phyloP scores from a whole-genome alignment of 805 yeast species.

The Diddensiella caesifluorescens region DNA sequence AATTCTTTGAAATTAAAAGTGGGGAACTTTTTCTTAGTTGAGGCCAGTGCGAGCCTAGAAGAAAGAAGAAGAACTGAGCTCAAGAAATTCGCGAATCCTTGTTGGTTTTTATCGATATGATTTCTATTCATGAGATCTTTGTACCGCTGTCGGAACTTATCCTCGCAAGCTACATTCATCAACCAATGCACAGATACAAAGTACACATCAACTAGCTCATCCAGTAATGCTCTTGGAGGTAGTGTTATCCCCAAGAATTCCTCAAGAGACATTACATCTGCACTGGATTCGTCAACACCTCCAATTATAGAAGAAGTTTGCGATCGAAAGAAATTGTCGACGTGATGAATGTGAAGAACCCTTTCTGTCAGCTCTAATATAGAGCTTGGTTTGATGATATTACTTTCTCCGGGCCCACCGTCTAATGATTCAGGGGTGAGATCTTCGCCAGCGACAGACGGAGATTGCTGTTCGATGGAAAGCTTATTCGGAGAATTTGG shows the following conservation, averaged over 20 bases:
- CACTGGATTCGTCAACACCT: slow-evolving; percentile 7
- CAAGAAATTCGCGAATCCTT: slow-evolving; percentile 7
- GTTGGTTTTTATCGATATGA: slow-evolving; percentile 6
- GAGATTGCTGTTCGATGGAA: slow-evolving; percentile 5
- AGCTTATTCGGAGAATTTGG: no score
- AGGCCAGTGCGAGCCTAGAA: slow-evolving; percentile 5
- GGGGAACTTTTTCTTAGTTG: slow-evolving; percentile 2
- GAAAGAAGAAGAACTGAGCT: slow-evolving; percentile 8
- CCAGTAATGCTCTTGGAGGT: slow-evolving; percentile 9
- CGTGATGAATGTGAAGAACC: slow-evolving; percentile 10
- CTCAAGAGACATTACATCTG: slow-evolving; percentile 5
- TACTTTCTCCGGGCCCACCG: slow-evolving; percentile 6
- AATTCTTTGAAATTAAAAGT: slow-evolving; percentile 2
- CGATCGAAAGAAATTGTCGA: slow-evolving; percentile 7
- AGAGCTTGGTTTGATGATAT: slow-evolving; percentile 10
- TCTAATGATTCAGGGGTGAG: slow-evolving; percentile 10
- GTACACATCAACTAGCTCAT: slow-evolving; percentile 11
- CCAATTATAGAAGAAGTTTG: slow-evolving; percentile 11
- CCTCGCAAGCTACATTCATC: slow-evolving; percentile 9
- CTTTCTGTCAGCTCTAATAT: slow-evolving; percentile 12
- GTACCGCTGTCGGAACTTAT: slow-evolving; percentile 10
- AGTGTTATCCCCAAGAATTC: slow-evolving; percentile 10
- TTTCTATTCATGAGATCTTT: slow-evolving; percentile 5
- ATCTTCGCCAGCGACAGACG: not conserved
- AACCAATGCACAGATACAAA: slow-evolving; percentile 12